A percentile compares a stretch with the other conserved stretches of the same genome.
phyloP scores from a whole-genome alignment of 768 basidiomycete species.

The Leccinellum rugosiceps region DNA sequence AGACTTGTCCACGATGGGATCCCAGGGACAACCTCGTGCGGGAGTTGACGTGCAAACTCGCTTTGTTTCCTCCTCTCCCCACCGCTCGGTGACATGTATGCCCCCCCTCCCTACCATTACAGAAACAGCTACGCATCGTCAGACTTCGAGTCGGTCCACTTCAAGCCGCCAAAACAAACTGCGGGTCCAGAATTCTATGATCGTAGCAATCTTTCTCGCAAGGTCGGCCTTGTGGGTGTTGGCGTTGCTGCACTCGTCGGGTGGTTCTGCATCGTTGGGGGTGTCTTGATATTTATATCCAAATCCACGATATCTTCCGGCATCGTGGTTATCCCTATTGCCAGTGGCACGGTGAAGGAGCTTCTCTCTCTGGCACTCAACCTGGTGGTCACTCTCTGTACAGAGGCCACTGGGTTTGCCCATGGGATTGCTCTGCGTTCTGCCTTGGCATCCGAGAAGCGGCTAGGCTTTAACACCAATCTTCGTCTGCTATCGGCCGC shows the following conservation, averaged over 20 bases:
- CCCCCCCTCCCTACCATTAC: background rate
- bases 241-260: slow-evolving; percentile 22
- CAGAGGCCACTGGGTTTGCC: slow-evolving; percentile 28
- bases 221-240: slow-evolving; percentile 23
- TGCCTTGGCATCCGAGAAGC: slow-evolving; percentile 23
- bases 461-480: slow-evolving; percentile 29
- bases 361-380: slow-evolving; percentile 23
- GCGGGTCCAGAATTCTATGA: slow-evolving; percentile 29
- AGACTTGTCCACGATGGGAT: no score
- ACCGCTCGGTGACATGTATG: slow-evolving; percentile 6
- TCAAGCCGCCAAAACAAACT: slow-evolving; percentile 17
- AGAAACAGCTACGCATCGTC: slow-evolving; percentile 9
- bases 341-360: slow-evolving; percentile 11
- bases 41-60: background rate
- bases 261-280: slow-evolving; percentile 21
- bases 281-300: slow-evolving; percentile 20
- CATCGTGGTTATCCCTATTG: slow-evolving; percentile 18
- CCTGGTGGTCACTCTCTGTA: slow-evolving; percentile 26
- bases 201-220: slow-evolving; percentile 24
- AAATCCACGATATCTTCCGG: slow-evolving; percentile 25
- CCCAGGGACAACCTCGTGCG: slow-evolving; percentile 1
- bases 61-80: background rate
- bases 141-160: slow-evolving; percentile 23
- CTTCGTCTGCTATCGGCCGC: slow-evolving; percentile 27
- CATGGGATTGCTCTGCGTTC: slow-evolving; percentile 29